These are phyloP conservation scores for Leccinum broughii DNA, from an alignment of 768 basidiomycete genomes.

Conservation along the genomic window DNA sequence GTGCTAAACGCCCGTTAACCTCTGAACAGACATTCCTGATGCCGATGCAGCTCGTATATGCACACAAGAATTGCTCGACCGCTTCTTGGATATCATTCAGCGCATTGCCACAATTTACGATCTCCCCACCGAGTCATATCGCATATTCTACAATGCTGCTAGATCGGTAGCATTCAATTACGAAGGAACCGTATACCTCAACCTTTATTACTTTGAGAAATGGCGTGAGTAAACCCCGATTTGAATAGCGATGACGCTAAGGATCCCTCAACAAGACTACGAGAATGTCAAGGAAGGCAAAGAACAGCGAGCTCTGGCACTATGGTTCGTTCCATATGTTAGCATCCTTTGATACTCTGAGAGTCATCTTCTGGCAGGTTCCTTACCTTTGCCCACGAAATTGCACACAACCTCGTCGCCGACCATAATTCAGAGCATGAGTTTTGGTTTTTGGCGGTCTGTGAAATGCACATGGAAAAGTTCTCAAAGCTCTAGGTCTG, in stretches of 20 bases:
- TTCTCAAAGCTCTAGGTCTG: background rate
- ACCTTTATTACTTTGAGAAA: background rate
- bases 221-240: background rate
- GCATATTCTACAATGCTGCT: background rate
- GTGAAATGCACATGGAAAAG: background rate
- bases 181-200: background rate
- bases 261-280: background rate
- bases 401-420: background rate
- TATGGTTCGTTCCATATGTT: background rate
- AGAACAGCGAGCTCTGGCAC: background rate
- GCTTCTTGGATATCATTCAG: conserved; percentile 68
- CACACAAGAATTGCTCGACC: conserved; percentile 46
- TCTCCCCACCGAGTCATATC: conserved; percentile 45
- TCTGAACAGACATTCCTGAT: conserved; percentile 51
- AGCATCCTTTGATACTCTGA: background rate
- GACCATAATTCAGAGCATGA: background rate
- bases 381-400: background rate
- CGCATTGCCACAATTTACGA: conserved; percentile 66
- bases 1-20: background rate
- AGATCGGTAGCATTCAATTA: background rate
- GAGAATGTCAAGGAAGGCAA: background rate
- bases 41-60: conserved; percentile 29
- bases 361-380: background rate
- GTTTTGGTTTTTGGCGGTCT: background rate
- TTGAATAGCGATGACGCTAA: background rate